A percentile compares a stretch with the other conserved stretches of the same genome.
These are phyloP conservation scores for Phytophthora pluvialis DNA, from an alignment of 352 stramenopile genomes.

Conservation along the genomic window DNA sequence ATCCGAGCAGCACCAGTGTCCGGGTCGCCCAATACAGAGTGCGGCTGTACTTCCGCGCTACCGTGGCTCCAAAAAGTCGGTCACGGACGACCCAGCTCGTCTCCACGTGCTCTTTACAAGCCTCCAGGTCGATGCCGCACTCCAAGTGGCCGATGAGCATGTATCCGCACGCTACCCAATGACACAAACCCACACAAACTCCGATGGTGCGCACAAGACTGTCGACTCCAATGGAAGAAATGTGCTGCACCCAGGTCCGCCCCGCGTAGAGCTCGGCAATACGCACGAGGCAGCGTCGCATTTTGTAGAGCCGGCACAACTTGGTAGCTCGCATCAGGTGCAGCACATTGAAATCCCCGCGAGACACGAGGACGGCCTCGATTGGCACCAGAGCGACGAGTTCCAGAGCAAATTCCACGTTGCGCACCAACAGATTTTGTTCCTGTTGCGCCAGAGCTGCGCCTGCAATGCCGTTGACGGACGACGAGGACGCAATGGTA, in stretches of 20 bases:
- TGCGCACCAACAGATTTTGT: slow-evolving; percentile 33
- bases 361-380: slow-evolving; percentile 47
- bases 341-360: slow-evolving; percentile 49
- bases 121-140: slow-evolving; percentile 53
- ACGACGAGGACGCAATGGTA: slow-evolving; percentile 30
- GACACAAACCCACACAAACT: slow-evolving; percentile 40
- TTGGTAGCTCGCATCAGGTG: slow-evolving; percentile 71
- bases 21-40: slow-evolving; percentile 65
- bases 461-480: background rate
- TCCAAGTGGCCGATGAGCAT: slow-evolving; percentile 64
- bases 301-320: slow-evolving; percentile 55
- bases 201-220: slow-evolving; percentile 47
- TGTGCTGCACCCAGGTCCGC: slow-evolving; percentile 41
- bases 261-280: slow-evolving; percentile 58
- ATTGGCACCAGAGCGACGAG: slow-evolving; percentile 54
- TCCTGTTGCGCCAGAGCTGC: background rate
- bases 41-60: slow-evolving; percentile 56
- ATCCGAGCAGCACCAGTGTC: slow-evolving; percentile 68
- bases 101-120: slow-evolving; percentile 44
- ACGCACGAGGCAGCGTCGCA: slow-evolving; percentile 43
- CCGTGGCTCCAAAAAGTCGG: slow-evolving; percentile 46
- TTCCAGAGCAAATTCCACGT: slow-evolving; percentile 50
- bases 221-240: slow-evolving; percentile 69
- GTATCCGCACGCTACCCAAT: slow-evolving; percentile 74
- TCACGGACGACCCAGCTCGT: slow-evolving; percentile 72